Base-by-base conservation (phyloP, 1,284 basidiomycete genomes). In the Wallemia mellicola region DNA sequence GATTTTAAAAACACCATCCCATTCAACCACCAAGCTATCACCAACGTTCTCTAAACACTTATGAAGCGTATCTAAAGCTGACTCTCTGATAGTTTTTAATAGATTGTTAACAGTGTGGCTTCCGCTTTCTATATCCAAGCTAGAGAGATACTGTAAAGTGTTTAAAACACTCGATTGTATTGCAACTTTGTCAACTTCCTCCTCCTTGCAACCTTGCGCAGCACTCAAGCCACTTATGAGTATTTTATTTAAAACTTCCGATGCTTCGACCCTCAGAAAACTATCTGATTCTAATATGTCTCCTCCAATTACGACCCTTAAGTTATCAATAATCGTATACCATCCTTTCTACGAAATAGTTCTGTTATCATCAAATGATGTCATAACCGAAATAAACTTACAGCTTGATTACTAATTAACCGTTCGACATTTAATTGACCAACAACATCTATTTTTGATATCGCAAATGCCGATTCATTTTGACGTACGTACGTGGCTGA, bases 1-100 rank as follows among this genome's bases (percentile, higher is more conserved):
- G 2, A 63, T 24, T 24, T 61, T 27, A 17, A 2, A 25, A 14
- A 28, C 55, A 17, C 25, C 27, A 14, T 26, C 11, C 55, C 55
- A n/a, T 11, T 58, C 26, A 3, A 24, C 14, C 22, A 24, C 2
- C 24, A 27, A 19, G 2, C 60, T 59, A 14, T 30, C 59, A 28
- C 63, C 62, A 5, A 55, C 57, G 55, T 62, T 63, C 68, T 96
- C 86, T 19, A 98, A 72, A 59, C 94, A 85, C 64, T 83, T 79
- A 65, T 89, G 85, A 22, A 98, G 71, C 0, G 85, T 86, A 65
- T 92, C 86, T 59, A 92, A 74, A 0, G 86, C 88, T 73, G 87
- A 82, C 27, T 81, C 76, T 15, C 89, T 77, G 54, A 98, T 74
- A 65, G 95, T 91, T 60, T 76, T 69, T 9, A 81, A 74, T 24